phyloP scores from a whole-genome alignment of 257 asterid species.

The Solanum bulbocastanum region DNA sequence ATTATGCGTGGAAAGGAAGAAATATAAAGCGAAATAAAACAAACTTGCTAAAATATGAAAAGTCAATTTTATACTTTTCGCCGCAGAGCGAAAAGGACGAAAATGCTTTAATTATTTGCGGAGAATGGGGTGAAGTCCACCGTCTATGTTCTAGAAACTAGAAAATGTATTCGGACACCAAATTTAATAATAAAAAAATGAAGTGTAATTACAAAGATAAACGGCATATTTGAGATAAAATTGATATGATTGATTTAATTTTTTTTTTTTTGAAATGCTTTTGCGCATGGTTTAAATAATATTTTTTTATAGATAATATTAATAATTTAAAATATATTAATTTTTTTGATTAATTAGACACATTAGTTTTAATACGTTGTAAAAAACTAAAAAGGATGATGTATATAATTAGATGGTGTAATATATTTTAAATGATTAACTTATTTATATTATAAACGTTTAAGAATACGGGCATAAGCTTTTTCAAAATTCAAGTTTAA shows the following conservation, averaged over 20 bases:
- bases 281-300: too few relatives aligned
- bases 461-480: accelerated
- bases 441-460: background rate
- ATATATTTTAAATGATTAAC: background rate
- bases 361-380: background rate
- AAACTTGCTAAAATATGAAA: background rate
- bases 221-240: background rate
- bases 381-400: background rate
- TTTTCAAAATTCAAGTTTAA: background rate
- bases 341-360: background rate
- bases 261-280: too few relatives aligned
- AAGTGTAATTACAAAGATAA: background rate
- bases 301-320: too few relatives aligned
- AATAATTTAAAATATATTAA: too few relatives aligned
- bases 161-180: background rate
- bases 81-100: background rate
- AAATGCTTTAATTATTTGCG: background rate
- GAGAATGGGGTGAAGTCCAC: background rate
- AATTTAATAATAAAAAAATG: background rate
- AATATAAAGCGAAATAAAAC: background rate
- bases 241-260: too few relatives aligned
- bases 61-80: background rate
- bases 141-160: background rate
- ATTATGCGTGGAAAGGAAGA: background rate
- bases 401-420: background rate